Conservation (phyloP, 148 eudicot genomes). For the Rhododendron mucronatum region DNA sequence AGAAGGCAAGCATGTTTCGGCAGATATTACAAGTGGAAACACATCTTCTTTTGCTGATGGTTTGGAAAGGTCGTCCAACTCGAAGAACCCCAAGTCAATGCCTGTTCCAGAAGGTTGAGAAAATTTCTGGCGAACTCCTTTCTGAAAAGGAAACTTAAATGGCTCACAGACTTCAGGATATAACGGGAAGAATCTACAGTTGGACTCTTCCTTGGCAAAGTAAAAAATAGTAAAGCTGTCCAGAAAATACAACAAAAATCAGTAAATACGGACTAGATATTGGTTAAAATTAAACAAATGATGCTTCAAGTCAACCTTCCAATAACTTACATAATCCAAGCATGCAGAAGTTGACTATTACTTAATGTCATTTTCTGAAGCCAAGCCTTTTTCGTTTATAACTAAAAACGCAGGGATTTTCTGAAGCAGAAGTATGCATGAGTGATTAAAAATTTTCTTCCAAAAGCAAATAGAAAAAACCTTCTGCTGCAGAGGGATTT, state of each 20-base stretch:
- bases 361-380: not conserved
- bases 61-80: constrained; percentile 47
- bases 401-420: not conserved
- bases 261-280: not conserved
- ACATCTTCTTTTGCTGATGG: constrained; percentile 49
- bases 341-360: not conserved
- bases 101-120: constrained; percentile 73
- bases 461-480: not conserved
- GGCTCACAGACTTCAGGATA: constrained; percentile 44
- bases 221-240: constrained; percentile 63
- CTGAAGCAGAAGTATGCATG: not conserved
- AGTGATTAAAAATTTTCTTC: not conserved
- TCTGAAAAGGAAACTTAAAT: constrained; percentile 54
- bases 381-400: not conserved
- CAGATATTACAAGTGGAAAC: constrained; percentile 69
- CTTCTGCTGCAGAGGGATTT: not conserved
- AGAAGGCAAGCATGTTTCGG: constrained; percentile 41
- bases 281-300: not conserved
- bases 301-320: not conserved
- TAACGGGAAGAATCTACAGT: constrained; percentile 40
- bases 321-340: not conserved
- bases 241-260: not conserved
- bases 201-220: constrained; percentile 62
- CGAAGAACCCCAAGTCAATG: constrained; percentile 61
- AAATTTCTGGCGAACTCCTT: constrained; percentile 67